These are phyloP conservation scores for Primulina huaijiensis DNA, from an alignment of 257 asterid genomes.

Conservation along the genomic window DNA sequence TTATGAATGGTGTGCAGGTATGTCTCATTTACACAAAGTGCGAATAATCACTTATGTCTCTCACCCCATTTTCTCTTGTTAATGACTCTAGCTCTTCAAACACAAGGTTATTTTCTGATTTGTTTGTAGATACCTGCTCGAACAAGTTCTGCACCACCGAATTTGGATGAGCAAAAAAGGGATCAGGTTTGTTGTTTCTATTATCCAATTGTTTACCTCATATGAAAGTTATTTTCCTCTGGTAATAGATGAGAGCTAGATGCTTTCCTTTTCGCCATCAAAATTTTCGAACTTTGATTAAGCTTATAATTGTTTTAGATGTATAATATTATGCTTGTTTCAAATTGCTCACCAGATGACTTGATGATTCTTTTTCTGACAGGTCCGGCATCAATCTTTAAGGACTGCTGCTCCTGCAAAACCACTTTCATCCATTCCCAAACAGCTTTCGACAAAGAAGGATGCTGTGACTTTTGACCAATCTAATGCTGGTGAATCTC, in stretches of 20 bases:
- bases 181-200: slow-evolving; percentile 62
- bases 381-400: slow-evolving; percentile 58
- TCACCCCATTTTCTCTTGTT: slow-evolving; percentile 3
- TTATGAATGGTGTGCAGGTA: slow-evolving; percentile 86
- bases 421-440: slow-evolving; percentile 60
- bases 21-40: slow-evolving; percentile 12
- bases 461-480: slow-evolving; percentile 48
- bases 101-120: slow-evolving; percentile 21
- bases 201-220: slow-evolving; percentile 3
- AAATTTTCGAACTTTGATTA: slow-evolving; percentile 6
- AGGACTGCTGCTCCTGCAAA: slow-evolving; percentile 40
- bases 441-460: slow-evolving; percentile 53
- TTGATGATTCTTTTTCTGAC: slow-evolving; percentile 22
- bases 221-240: too few relatives aligned
- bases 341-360: slow-evolving; percentile 1
- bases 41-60: background rate
- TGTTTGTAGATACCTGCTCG: slow-evolving; percentile 75
- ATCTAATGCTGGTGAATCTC: slow-evolving; percentile 43
- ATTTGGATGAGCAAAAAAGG: slow-evolving; percentile 86
- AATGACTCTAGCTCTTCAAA: slow-evolving; percentile 9
- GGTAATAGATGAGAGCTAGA: slow-evolving; percentile 13
- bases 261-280: background rate
- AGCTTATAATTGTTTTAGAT: background rate
- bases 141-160: slow-evolving; percentile 96
- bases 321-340: slow-evolving; percentile 10